phyloP scores from a whole-genome alignment of 108 stramenopile species.

The Fistulifera solaris region DNA sequence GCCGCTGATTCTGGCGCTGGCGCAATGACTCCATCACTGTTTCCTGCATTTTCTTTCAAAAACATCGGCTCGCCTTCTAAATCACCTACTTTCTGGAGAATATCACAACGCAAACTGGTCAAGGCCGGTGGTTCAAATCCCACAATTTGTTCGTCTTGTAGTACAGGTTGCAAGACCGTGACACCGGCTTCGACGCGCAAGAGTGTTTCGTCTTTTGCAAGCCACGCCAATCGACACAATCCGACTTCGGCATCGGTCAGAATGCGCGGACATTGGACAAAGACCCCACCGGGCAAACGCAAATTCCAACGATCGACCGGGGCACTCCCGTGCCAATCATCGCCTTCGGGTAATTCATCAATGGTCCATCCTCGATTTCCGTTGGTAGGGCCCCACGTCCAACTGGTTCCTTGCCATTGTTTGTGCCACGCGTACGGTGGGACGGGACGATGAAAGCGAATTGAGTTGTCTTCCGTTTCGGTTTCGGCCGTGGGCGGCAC shows the following conservation, averaged over 20 bases:
- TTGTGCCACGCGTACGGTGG: conserved; percentile 80
- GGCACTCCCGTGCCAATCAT: conserved; percentile 72
- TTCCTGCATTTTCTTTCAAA: neutral
- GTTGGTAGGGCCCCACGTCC: conserved; percentile 76
- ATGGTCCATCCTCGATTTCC: conserved; percentile 79
- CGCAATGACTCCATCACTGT: neutral
- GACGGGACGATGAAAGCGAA: conserved; percentile 63
- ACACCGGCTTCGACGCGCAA: conserved; percentile 73
- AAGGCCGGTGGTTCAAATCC: conserved; percentile 74
- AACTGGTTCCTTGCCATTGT: conserved; percentile 66
- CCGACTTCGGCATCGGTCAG: conserved; percentile 42
- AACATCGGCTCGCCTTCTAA: conserved; percentile 32
- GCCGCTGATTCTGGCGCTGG: conserved; percentile 3
- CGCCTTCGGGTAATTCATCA: conserved; percentile 63
- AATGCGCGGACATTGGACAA: conserved; percentile 65
- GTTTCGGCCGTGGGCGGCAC: conserved; percentile 50
- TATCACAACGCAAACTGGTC: conserved; percentile 66
- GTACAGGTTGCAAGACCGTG: conserved; percentile 60
- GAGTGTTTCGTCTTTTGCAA: conserved; percentile 64
- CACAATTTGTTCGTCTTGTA: conserved; percentile 55
- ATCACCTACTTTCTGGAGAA: conserved; percentile 66
- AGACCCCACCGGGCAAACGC: conserved; percentile 56
- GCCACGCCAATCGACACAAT: conserved; percentile 72
- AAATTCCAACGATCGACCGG: conserved; percentile 61
- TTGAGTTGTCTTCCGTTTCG: too few species aligned